Evolutionary conservation across 306 rosid genomes (phyloP).

Genomic region (Hippophae rhamnoides): DNA sequence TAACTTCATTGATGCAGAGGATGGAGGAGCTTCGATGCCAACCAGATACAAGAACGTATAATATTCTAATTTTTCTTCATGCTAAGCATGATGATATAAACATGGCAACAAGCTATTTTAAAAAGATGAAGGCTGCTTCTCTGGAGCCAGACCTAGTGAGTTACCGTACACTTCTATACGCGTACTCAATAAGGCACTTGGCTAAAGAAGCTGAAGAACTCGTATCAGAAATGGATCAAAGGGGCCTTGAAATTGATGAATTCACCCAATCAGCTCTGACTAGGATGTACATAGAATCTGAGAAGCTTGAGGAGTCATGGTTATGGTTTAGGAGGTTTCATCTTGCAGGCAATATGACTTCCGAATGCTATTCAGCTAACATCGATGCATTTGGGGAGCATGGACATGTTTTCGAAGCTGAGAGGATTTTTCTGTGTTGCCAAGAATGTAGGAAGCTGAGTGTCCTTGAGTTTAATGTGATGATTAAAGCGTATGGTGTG

Average conservation of each 20-base stretch:
- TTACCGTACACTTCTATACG: constrained; percentile 62
- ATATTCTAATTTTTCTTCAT: constrained; percentile 53
- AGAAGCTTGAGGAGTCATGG: constrained; percentile 62
- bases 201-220: constrained; percentile 52
- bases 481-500: constrained; percentile 82
- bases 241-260: constrained; percentile 61
- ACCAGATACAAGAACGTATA: constrained; percentile 66
- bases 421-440: constrained; percentile 58
- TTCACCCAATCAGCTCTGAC: constrained; percentile 67
- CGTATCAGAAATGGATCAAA: constrained; percentile 53
- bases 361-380: constrained; percentile 65
- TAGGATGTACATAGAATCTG: constrained; percentile 61
- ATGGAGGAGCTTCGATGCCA: constrained; percentile 61
- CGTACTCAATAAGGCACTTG: constrained; percentile 65
- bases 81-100: constrained; percentile 44
- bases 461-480: constrained; percentile 76
- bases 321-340: constrained; percentile 67
- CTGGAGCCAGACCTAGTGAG: constrained; percentile 35
- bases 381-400: constrained; percentile 74
- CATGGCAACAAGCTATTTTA: constrained; percentile 45
- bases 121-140: constrained; percentile 44
- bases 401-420: constrained; percentile 60
- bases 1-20: constrained; percentile 39
- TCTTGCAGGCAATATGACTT: constrained; percentile 44
- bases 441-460: constrained; percentile 45